These are phyloP conservation scores for Metarhizium robertsii DNA, from an alignment of 2,329 filamentous ascomycete species.

Conservation along the genomic window DNA sequence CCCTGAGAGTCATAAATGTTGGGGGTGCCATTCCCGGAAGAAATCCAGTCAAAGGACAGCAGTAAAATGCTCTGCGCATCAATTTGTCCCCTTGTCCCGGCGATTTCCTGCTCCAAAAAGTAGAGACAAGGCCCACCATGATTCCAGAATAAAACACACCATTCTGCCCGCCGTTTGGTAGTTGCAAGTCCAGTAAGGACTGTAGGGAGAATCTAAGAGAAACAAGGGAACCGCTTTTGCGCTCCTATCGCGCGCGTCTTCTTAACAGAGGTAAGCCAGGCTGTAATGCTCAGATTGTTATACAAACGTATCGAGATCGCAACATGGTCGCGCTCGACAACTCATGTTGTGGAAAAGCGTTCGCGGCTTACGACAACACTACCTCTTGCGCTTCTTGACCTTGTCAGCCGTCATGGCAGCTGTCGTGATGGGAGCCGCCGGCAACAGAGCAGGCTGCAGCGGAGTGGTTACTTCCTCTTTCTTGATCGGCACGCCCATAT, in stretches of 20 bases:
- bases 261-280: neutral
- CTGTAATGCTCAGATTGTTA: neutral
- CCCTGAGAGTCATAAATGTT: slow-evolving; percentile 6
- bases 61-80: neutral
- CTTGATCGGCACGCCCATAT: slow-evolving; percentile 59
- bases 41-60: neutral
- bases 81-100: neutral
- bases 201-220: neutral
- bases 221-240: neutral
- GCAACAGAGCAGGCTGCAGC: slow-evolving; percentile 29
- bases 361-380: slow-evolving; percentile 9
- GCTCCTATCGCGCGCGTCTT: neutral
- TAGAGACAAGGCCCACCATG: neutral
- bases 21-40: neutral
- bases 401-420: slow-evolving; percentile 36
- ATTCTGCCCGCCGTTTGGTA: neutral
- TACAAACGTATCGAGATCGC: neutral
- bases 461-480: slow-evolving; percentile 39
- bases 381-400: slow-evolving; percentile 55
- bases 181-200: neutral
- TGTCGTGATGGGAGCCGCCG: slow-evolving; percentile 34
- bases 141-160: neutral
- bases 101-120: neutral
- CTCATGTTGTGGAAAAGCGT: neutral
- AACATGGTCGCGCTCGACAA: neutral